These are phyloP conservation scores for Yamadazyma friedrichii DNA, from an alignment of 1,139 yeast genomes.

Conservation along the genomic window DNA sequence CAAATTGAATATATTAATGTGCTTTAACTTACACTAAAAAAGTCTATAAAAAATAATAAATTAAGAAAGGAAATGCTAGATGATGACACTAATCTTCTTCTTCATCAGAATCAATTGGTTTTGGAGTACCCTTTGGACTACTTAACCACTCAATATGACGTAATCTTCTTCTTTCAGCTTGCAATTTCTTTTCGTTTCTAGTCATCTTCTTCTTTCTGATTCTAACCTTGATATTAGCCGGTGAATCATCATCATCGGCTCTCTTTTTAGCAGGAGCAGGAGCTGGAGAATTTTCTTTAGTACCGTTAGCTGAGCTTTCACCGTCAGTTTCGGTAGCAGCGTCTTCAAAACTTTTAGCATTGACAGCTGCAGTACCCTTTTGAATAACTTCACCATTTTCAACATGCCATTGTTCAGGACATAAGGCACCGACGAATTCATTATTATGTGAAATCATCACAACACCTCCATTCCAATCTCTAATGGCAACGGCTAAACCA, in stretches of 20 bases:
- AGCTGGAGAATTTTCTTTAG: constrained; percentile 24
- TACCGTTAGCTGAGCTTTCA: constrained; percentile 23
- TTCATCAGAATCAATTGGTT: constrained; percentile 89
- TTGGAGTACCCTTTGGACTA: constrained; percentile 96
- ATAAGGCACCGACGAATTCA: constrained; percentile 94
- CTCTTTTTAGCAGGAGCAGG: constrained; percentile 29
- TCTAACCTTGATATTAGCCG: constrained; percentile 92
- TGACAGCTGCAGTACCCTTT: constrained; percentile 77
- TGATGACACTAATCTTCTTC: constrained; percentile 44
- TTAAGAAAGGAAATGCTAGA: no score
- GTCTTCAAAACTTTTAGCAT: constrained; percentile 78
- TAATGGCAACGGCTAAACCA: constrained; percentile 93
- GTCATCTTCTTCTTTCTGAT: constrained; percentile 94
- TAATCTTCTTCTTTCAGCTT: constrained; percentile 91
- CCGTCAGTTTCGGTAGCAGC: constrained; percentile 32
- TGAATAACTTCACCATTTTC: constrained; percentile 88
- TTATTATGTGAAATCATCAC: constrained; percentile 97
- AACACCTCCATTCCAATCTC: constrained; percentile 98
- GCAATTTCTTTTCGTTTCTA: constrained; percentile 88
- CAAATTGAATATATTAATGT: not conserved
- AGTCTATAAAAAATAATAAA: not conserved
- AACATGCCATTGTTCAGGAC: constrained; percentile 98
- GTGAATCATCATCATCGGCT: constrained; percentile 80
- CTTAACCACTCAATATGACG: constrained; percentile 94
- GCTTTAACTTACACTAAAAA: not conserved